Evolutionary conservation across 768 basidiomycete genomes (phyloP), one percentile per base, ranked within the genome.

Genomic region (Boletus subparvulus): DNA sequence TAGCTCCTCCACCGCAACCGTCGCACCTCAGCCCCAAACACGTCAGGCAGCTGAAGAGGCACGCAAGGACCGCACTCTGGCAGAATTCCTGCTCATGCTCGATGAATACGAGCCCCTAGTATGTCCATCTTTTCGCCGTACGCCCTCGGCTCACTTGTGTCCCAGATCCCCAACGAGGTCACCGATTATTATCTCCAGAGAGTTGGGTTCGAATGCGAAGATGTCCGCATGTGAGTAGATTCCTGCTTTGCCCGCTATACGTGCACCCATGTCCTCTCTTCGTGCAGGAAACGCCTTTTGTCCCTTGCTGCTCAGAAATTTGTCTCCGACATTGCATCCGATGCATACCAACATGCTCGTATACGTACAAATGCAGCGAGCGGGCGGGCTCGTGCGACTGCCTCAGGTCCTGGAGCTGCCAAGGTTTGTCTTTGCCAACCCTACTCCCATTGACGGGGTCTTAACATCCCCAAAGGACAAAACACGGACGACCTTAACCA

Each of bases 291-390:
- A 77, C 90, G 96, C 3, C 83, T 99, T 17, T 79, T 99, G 26
- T 94, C 96, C 0, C 81, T 98, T 13, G 95, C 97, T 3, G 94
- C 97, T 0, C 97, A 99, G 69, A 98, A 98, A 68, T 98, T 99
- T 69, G 88, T 98, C 43, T 92, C 94, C 8, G 96, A 98, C 68
- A 95, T 99, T 53, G 90, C 96, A 3, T 84, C 91, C 3, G 97
- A 99, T 71, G 94, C 97, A 11, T 98, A 92, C 74, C 94, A 98
- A 68, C 96, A 98, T 73, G 97, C 97, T 9, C 90, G 96, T 32
- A 92, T 98, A 65, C 86, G 97, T 37, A 92, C 92, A 2, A 96
- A 92, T 57, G 93, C 92, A 36, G 69, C 86, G 6, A 84, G 87
- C 30, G 88, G 91, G 37, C 81, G 91, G 16, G 78, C 84, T 30